Evolutionary conservation across 2,329 filamentous ascomycete genomes (phyloP).

Genomic region (Delphinella strobiligena): DNA sequence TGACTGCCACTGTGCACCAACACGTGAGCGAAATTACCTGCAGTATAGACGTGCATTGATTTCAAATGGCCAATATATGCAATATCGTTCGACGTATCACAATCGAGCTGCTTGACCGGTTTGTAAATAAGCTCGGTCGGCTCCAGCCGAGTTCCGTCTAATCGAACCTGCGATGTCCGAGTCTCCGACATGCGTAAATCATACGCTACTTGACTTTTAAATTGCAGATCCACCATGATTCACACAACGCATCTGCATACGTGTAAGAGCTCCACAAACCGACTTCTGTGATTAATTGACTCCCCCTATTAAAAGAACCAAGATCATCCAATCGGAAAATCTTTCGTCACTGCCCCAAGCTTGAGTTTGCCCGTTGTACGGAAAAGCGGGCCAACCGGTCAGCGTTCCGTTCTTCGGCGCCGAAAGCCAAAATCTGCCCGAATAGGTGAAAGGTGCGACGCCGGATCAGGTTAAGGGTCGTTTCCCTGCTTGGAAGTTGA

Average conservation of each 20-base stretch:
- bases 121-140: no score
- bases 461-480: no score
- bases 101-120: not conserved
- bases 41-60: not conserved
- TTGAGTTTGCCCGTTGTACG: not conserved
- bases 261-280: no score
- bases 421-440: no score
- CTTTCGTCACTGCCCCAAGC: not conserved
- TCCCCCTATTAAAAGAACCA: not conserved
- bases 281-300: not conserved
- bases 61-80: not conserved
- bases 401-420: no score
- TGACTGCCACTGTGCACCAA: not conserved
- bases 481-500: no score
- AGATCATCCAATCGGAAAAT: not conserved
- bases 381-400: not conserved
- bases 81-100: not conserved
- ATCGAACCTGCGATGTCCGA: no score
- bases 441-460: not conserved
- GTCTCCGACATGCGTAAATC: no score
- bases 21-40: constrained; percentile 5
- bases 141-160: no score
- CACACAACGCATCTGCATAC: no score
- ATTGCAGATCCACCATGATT: not conserved
- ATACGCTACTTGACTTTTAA: not conserved